Conservation (phyloP, 2,329 filamentous ascomycete genomes). For the Fusarium anthophilum region DNA sequence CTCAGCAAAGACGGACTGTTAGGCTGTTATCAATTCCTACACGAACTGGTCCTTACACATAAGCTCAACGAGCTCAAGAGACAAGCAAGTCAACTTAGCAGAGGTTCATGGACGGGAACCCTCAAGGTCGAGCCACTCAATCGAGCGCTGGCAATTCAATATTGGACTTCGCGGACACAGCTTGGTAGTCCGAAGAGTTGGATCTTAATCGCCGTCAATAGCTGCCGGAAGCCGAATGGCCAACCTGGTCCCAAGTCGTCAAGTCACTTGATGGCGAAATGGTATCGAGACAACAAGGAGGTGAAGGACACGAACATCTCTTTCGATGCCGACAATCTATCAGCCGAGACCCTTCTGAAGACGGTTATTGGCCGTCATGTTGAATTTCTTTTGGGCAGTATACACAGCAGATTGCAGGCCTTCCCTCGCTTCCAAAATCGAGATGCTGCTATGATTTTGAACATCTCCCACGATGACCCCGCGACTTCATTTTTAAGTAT, state of each 20-base stretch:
- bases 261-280: constrained; percentile 72
- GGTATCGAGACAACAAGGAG: constrained; percentile 86
- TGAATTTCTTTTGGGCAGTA: constrained; percentile 73
- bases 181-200: constrained; percentile 78
- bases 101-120: constrained; percentile 79
- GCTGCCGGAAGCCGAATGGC: constrained; percentile 61
- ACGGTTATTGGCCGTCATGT: constrained; percentile 80
- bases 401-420: constrained; percentile 67
- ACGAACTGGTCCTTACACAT: constrained; percentile 88
- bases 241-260: constrained; percentile 54
- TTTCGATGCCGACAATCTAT: constrained; percentile 74
- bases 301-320: constrained; percentile 73
- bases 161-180: constrained; percentile 75
- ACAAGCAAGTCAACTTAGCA: constrained; percentile 77
- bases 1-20: constrained; percentile 75
- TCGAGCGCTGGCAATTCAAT: constrained; percentile 86
- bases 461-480: constrained; percentile 68
- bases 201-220: constrained; percentile 86
- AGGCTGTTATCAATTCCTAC: constrained; percentile 86
- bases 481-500: constrained; percentile 73
- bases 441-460: constrained; percentile 66
- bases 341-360: constrained; percentile 77
- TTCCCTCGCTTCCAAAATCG: constrained; percentile 70
- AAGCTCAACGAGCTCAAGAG: constrained; percentile 85
- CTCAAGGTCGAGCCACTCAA: constrained; percentile 82